These are phyloP conservation scores for Xylaria sp. DNA, from an alignment of 2,329 filamentous ascomycete genomes.

Conservation along the genomic window DNA sequence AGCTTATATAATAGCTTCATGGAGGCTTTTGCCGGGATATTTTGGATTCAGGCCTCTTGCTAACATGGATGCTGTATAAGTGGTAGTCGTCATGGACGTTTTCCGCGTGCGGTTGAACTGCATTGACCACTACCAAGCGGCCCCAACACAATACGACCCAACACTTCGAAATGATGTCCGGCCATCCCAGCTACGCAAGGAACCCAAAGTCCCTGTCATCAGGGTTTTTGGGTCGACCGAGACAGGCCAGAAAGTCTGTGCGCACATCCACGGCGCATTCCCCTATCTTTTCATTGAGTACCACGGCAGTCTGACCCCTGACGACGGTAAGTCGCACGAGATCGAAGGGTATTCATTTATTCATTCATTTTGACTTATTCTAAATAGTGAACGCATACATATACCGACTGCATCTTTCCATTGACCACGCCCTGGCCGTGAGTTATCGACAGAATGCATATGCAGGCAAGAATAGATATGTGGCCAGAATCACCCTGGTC, in stretches of 20 bases:
- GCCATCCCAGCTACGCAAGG: slow-evolving; percentile 66
- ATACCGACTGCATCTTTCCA: slow-evolving; percentile 80
- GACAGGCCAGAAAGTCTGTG: slow-evolving; percentile 94
- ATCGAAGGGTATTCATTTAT: slow-evolving; percentile 37
- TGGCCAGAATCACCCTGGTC: slow-evolving; percentile 89
- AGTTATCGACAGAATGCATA: slow-evolving; percentile 83
- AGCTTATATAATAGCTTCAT: slow-evolving; percentile 11
- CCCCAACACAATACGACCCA: slow-evolving; percentile 83
- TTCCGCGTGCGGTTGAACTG: slow-evolving; percentile 95
- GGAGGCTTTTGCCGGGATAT: neutral
- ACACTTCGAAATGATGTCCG: slow-evolving; percentile 73
- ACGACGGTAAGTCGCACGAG: slow-evolving; percentile 67
- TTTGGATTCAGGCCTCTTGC: neutral
- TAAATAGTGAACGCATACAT: slow-evolving; percentile 77
- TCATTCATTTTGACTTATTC: slow-evolving; percentile 28
- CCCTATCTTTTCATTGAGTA: slow-evolving; percentile 96
- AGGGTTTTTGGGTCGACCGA: slow-evolving; percentile 93
- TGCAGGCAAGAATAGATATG: slow-evolving; percentile 74
- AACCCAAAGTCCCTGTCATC: slow-evolving; percentile 83
- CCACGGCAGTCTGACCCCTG: slow-evolving; percentile 70
- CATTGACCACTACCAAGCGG: slow-evolving; percentile 91
- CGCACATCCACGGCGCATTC: slow-evolving; percentile 93
- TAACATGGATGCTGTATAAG: slow-evolving; percentile 28
- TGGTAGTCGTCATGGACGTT: slow-evolving; percentile 63
- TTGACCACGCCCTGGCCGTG: slow-evolving; percentile 88